A percentile compares a stretch with the other conserved stretches of the same genome.
These are phyloP conservation scores for Phytopythium oedochilum DNA, from an alignment of 352 stramenopile genomes.

Conservation along the genomic window DNA sequence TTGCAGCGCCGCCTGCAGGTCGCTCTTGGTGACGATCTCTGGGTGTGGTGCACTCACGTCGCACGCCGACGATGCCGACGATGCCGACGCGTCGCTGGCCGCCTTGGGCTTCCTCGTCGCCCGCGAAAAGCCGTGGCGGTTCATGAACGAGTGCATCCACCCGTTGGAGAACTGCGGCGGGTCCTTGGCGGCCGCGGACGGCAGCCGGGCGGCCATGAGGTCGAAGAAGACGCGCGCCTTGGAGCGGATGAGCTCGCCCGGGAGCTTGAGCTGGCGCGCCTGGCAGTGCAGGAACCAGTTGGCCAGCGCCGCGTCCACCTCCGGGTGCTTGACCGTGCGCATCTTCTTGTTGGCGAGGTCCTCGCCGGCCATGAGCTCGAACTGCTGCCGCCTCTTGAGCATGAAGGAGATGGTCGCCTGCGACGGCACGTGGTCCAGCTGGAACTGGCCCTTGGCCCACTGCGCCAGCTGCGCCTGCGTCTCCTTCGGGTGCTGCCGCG, in stretches of 20 bases:
- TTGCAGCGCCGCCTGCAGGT: slow-evolving; percentile 41
- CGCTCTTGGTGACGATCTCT: slow-evolving; percentile 37
- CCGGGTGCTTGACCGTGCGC: slow-evolving; percentile 68
- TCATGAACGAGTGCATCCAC: slow-evolving; percentile 84
- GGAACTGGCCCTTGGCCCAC: slow-evolving; percentile 72
- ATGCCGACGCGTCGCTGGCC: slow-evolving; percentile 11
- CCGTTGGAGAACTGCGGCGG: slow-evolving; percentile 84
- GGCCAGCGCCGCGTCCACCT: slow-evolving; percentile 71
- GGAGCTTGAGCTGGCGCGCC: slow-evolving; percentile 45
- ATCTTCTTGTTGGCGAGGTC: slow-evolving; percentile 74
- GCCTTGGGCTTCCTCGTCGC: slow-evolving; percentile 14
- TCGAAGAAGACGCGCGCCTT: slow-evolving; percentile 69
- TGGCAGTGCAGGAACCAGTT: slow-evolving; percentile 82
- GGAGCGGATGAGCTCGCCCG: slow-evolving; percentile 70
- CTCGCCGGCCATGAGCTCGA: slow-evolving; percentile 72
- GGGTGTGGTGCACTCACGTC: not conserved
- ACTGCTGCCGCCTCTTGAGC: slow-evolving; percentile 66
- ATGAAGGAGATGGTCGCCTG: slow-evolving; percentile 82
- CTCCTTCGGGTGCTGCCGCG: slow-evolving; percentile 60
- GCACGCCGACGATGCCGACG: not conserved
- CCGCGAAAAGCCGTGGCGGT: slow-evolving; percentile 59
- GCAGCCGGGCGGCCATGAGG: slow-evolving; percentile 39
- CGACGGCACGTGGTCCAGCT: slow-evolving; percentile 53
- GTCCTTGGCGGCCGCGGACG: slow-evolving; percentile 21
- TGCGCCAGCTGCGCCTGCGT: slow-evolving; percentile 70